Conservation (phyloP, 208 protist genomes). For the Acanthamoeba sp. region DNA sequence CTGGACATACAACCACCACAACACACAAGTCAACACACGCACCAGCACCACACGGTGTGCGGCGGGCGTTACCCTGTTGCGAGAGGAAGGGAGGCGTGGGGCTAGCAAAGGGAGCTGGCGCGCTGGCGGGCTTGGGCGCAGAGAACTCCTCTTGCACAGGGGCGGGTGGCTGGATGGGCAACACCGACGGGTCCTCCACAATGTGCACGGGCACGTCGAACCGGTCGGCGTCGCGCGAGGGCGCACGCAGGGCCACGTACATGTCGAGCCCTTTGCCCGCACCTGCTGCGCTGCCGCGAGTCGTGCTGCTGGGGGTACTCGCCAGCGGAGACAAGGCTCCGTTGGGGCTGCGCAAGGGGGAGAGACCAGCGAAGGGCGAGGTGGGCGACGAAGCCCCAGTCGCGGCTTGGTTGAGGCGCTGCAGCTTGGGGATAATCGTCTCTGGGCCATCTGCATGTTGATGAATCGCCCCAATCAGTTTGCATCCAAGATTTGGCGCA, state of each 20-base stretch:
- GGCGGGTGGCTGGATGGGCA: neutral
- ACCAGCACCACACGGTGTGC: neutral
- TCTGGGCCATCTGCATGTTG: neutral
- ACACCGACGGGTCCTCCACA: neutral
- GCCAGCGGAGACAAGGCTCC: neutral
- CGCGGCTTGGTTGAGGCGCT: constrained; percentile 10
- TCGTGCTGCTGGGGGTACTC: neutral
- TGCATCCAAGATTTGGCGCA: neutral
- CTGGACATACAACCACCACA: neutral
- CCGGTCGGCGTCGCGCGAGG: constrained; percentile 38
- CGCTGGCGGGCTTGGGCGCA: neutral
- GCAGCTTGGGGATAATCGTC: constrained; percentile 16
- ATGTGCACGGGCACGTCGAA: constrained; percentile 28
- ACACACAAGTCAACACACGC: neutral
- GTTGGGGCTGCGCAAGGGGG: constrained; percentile 18
- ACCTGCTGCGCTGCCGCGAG: neutral
- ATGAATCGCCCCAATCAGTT: neutral
- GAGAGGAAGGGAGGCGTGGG: neutral
- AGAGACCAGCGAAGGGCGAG: neutral
- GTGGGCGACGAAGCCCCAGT: neutral
- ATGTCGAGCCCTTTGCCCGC: neutral
- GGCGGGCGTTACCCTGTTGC: neutral
- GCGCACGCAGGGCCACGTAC: neutral
- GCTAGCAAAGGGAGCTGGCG: neutral
- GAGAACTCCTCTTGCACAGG: neutral